Conservation (phyloP, 306 rosid species). For the Glycyrrhiza uralensis region DNA sequence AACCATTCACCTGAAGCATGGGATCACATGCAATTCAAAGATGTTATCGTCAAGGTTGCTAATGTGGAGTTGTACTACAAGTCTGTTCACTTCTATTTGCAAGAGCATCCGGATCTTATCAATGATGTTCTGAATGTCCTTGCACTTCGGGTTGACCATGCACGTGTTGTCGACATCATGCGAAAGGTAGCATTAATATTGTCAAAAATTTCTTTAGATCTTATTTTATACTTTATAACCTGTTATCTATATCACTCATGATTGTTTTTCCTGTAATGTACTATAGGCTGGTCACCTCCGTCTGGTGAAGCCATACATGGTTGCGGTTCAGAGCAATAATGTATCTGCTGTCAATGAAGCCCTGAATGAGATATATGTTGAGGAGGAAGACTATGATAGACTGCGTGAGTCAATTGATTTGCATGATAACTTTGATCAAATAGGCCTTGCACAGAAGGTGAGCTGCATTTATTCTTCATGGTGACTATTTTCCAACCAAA, state of each 20-base stretch:
- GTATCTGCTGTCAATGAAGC: constrained; percentile 99
- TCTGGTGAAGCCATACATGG: constrained; percentile 99
- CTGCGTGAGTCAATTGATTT: constrained; percentile 96
- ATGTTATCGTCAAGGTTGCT: constrained; percentile 90
- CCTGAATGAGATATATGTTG: constrained; percentile 91
- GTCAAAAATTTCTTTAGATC: neutral
- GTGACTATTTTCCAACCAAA: neutral
- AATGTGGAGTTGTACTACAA: constrained; percentile 93
- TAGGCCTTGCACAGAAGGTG: constrained; percentile 98
- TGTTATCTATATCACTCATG: neutral
- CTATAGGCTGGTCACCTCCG: constrained; percentile 90
- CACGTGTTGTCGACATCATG: constrained; percentile 99
- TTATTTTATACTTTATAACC: neutral
- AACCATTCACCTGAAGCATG: constrained; percentile 99
- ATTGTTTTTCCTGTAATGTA: constrained; percentile 5
- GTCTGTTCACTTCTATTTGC: constrained; percentile 98
- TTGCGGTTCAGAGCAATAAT: constrained; percentile 98
- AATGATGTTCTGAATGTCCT: constrained; percentile 96
- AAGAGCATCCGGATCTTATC: constrained; percentile 98
- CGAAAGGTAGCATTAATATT: constrained; percentile 59
- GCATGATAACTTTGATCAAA: constrained; percentile 97
- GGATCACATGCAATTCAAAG: constrained; percentile 99
- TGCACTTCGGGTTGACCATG: constrained; percentile 97
- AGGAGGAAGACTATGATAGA: constrained; percentile 98
- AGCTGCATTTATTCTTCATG: constrained; percentile 22